Base-by-base conservation (phyloP, 1,284 basidiomycete species). In the Ceratobasidium papillatum region DNA sequence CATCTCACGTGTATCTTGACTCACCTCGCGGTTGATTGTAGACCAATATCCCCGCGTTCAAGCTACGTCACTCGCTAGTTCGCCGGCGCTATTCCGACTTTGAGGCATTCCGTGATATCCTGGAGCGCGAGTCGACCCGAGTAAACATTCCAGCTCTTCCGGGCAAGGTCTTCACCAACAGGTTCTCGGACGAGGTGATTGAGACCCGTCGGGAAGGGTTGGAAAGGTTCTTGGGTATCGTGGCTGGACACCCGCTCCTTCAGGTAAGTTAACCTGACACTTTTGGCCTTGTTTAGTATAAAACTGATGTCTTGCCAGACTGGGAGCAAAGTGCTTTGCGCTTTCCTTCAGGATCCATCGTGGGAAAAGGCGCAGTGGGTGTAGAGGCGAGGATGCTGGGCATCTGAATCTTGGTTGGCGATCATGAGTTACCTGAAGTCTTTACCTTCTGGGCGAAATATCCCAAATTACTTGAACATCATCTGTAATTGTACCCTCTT, bases 1-100 rank as follows among this genome's bases (percentile, higher is more conserved):
- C 30, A 25, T 27, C 47, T 11, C 51, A 14, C 32, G 1, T 11
- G 5, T 72, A 25, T 49, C 41, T 27, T 56, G 25, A 54, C 69
- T 49, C n/a, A 72, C 41, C 11, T 51, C 54, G 30, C 27, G 62
- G 43, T 38, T 14, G 27, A 30, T 22, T 19, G 14, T 78, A 98
- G 93, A 99, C 97, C 78, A 99, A 99, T 84, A 99, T 99, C 79
- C 98, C 97, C 36, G 98, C 97, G 0, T 99, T 99, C 88, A 98
- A 98, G 82, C 87, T 99, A 71, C 91, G 94, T 54, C 96, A 98
- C 84, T 98, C 96, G 1, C 87, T 94, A 59, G 98, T 99, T 34
- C 91, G 97, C 75, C 87, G 98, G 73, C 93, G 98, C 65, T 99
- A 99, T 83, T 98, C 95, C 62, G 97, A 99, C 84, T 99, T 99